A percentile compares a stretch with the other conserved stretches of the same genome.
phyloP scores from a whole-genome alignment of 139 green algal species.

The Pycnococcus provasolii region DNA sequence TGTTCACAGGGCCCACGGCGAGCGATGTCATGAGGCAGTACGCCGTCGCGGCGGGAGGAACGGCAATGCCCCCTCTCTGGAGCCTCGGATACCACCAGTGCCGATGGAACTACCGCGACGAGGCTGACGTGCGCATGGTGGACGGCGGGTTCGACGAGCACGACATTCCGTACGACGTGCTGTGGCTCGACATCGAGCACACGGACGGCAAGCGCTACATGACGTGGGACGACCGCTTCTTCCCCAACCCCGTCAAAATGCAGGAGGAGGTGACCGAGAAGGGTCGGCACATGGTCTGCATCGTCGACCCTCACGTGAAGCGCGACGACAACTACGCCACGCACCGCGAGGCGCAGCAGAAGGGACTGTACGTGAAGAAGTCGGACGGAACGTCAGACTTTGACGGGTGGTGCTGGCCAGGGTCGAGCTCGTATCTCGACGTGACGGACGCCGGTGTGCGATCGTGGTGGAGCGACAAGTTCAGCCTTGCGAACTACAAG shows the following conservation, averaged over 20 bases:
- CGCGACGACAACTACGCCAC: conserved; percentile 68
- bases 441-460: conserved; percentile 66
- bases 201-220: conserved; percentile 95
- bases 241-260: conserved; percentile 67
- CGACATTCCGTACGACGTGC: conserved; percentile 92
- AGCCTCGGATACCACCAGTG: conserved; percentile 95
- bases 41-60: conserved; percentile 65
- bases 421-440: conserved; percentile 85
- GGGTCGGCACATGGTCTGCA: conserved; percentile 61
- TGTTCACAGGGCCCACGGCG: conserved; percentile 62
- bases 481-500: conserved; percentile 65
- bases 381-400: conserved; percentile 63
- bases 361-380: conserved; percentile 76
- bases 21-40: conserved; percentile 64
- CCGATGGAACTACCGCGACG: conserved; percentile 93
- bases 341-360: conserved; percentile 65
- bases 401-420: conserved; percentile 96
- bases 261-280: conserved; percentile 56
- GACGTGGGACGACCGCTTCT: conserved; percentile 82
- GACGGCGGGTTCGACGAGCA: conserved; percentile 76
- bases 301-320: conserved; percentile 98
- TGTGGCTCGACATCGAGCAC: conserved; percentile 99
- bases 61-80: conserved; percentile 88
- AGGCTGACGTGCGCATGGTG: conserved; percentile 59
- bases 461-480: conserved; percentile 83